Base-by-base conservation (phyloP, 2,329 filamentous ascomycete species). In the Hypoxylon sp. region DNA sequence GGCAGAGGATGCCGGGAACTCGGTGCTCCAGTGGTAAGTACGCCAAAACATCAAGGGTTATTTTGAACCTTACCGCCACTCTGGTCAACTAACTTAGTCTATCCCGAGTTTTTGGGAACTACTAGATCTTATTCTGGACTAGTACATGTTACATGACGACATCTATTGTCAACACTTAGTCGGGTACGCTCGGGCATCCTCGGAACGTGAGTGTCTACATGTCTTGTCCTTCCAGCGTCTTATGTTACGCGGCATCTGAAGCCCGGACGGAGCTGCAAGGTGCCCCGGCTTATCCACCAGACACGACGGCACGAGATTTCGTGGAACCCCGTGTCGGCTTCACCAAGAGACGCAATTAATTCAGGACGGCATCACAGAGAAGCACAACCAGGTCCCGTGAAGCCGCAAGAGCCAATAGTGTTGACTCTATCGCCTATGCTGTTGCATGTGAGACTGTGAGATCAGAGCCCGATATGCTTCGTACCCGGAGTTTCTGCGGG, bases 241-340 rank as follows among this genome's bases (percentile, higher is more conserved):
- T 29, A 61, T 43, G 68, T 66, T 59, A 65, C 65, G 65, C 68
- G 46, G 41, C 68, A 63, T 64, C 50, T 4, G 9, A 58, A 59
- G 34, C 52, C 65, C 51, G 58, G 64, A 53, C 57, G 46, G 65
- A 67, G 32, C 61, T 65, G 45, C 55, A 53, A 62, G 51, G 51
- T 37, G 47, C 52, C 32, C 54, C 45, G 45, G 52, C 48, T 34
- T 53, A 34, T 45, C 46, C 34, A 43, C 27, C 43, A 48, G 41
- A 52, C 58, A 65, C 50, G 51, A 59, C 61, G 46, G 61, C 58
- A 67, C 41, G 58, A 65, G 61, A 64, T 63, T 67, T 60, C 32
- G 67, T 67, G 64, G 39, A 65, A 69, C 67, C 48, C 64, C 63
- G 67, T 65, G 67, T 65, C 48, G 46, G 61, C 54, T 56, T 50